Base-by-base conservation (phyloP, 306 rosid species). In the Acacia melanoxylon region DNA sequence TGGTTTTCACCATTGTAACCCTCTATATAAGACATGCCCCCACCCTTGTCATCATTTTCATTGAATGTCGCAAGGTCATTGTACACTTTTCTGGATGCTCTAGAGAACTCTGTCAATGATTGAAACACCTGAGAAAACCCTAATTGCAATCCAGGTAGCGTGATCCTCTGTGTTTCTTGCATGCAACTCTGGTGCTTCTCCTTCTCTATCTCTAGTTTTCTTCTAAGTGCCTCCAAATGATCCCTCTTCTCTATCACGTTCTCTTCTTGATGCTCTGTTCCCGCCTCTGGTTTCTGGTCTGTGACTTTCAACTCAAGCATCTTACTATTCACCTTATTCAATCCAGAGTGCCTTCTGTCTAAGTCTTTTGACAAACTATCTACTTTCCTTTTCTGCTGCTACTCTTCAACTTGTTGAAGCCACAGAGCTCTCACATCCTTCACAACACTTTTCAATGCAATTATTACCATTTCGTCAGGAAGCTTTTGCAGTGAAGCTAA, bases 111-210 rank as follows among this genome's bases (percentile, higher is more conserved):
- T 7, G 85, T 77, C 19, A 96, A 79, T 70, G 99, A 91, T 75
- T 91, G 94, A 20, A 96, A 94, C 33, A 93, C 97, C 24, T 91
- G 76, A 80, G 92, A 93, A 78, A 96, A 93, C 46, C 97, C 99
- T 19, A 83, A 82, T 78, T 91, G 98, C 79, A 96, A 82, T 78
- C 97, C 98, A n/a, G 81, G 81, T 17, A 96, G 61, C 74, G 93
- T 92, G 63, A 92, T 87, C 76, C 92, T 82, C 17, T 87, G 97
- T 20, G 99, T 92, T 81, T 91, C 97, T 85, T 88, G 89, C 88
- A 93, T 85, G 88, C 89, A 78, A 46, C 79, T 82, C 8, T 86
- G 89, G 89, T 91, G 98, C 81, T 91, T 96, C 81, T 91, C 97
- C 88, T 89, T 91, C 89, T 96, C 98, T 8, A 40, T 70, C 44